Conservation (phyloP, 139 green algal species). For the Coccomyxa sp. region DNA sequence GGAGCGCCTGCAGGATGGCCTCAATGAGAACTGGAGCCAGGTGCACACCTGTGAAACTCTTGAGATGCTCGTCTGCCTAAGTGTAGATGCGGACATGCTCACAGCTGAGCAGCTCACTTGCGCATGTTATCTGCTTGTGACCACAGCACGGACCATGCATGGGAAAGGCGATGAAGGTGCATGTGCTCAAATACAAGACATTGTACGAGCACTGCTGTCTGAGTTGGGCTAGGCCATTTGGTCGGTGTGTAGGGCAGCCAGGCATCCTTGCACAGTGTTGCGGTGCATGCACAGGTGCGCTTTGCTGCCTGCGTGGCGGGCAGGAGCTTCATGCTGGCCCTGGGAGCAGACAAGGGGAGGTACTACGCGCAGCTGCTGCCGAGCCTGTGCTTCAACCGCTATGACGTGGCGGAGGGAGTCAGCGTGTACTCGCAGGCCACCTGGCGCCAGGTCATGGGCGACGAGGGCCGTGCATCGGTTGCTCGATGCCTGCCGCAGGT, state of each 20-base stretch:
- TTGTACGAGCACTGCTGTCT: too few relatives aligned
- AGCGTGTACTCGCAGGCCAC: conserved; percentile 78
- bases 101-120: too few relatives aligned
- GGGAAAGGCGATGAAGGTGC: too few relatives aligned
- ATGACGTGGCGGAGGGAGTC: conserved; percentile 92
- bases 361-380: conserved; percentile 65
- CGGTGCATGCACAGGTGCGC: conserved; percentile 79
- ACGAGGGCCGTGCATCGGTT: conserved; percentile 54
- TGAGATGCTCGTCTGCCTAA: too few relatives aligned
- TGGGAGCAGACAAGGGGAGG: conserved; percentile 18
- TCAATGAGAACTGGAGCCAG: conserved; percentile 93
- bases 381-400: conserved; percentile 90
- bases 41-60: too few relatives aligned
- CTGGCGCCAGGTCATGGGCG: conserved; percentile 69
- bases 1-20: conserved; percentile 49
- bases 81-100: too few relatives aligned
- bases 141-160: too few relatives aligned
- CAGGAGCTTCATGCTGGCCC: conserved; percentile 58
- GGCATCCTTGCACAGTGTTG: too few relatives aligned
- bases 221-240: too few relatives aligned
- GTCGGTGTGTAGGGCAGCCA: too few relatives aligned
- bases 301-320: conserved; percentile 70
- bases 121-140: too few relatives aligned
- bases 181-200: too few relatives aligned
- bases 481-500: conserved; percentile 36